Percentiles rank a stretch among this genome's conserved stretches.
These are phyloP conservation scores for Pseudocercospora macadamiae DNA, from an alignment of 2,329 filamentous ascomycete genomes.

Conservation along the genomic window DNA sequence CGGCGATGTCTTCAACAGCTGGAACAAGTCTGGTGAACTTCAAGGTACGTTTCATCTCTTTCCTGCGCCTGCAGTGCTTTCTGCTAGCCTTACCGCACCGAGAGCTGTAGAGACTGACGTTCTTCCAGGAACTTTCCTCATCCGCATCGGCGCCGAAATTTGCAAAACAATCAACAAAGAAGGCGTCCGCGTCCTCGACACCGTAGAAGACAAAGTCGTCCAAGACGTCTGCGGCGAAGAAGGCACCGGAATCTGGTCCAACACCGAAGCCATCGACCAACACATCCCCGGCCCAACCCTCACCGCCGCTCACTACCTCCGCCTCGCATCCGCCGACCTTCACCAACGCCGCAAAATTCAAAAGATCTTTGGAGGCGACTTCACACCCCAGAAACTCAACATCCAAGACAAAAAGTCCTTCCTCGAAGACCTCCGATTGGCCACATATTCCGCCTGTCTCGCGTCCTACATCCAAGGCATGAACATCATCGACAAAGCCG, in stretches of 20 bases:
- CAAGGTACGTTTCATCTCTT: conserved; percentile 37
- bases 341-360: conserved; percentile 57
- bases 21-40: conserved; percentile 63
- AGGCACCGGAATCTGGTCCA: conserved; percentile 68
- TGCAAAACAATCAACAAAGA: conserved; percentile 55
- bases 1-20: conserved; percentile 60
- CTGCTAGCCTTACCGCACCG: not conserved
- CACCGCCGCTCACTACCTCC: conserved; percentile 64
- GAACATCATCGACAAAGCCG: conserved; percentile 63
- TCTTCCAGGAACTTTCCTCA: conserved; percentile 57
- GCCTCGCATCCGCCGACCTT: conserved; percentile 65
- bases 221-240: conserved; percentile 69
- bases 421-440: conserved; percentile 61
- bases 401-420: conserved; percentile 46
- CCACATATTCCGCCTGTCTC: conserved; percentile 65
- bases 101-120: not conserved
- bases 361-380: conserved; percentile 49
- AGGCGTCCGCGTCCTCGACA: conserved; percentile 57
- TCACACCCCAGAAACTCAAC: conserved; percentile 41
- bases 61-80: no score
- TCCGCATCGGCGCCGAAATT: conserved; percentile 66
- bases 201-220: conserved; percentile 70
- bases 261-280: conserved; percentile 62
- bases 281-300: conserved; percentile 69
- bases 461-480: conserved; percentile 68